Evolutionary conservation across 352 stramenopile species (phyloP).

Genomic region (Phytophthora palmivora): DNA sequence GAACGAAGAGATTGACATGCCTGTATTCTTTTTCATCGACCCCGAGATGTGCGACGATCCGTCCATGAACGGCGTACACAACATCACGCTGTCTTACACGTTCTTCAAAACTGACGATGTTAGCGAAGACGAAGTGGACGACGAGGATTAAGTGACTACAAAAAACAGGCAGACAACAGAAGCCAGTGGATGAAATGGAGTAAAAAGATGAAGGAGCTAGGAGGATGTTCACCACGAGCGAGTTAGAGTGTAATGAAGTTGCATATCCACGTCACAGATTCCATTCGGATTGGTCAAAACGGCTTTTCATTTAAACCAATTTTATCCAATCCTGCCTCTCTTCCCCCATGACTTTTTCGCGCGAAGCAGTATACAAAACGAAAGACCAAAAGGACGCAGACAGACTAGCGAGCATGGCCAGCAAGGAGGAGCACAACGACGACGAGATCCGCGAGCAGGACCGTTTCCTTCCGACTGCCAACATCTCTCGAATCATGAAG

Average conservation of each 20-base stretch:
- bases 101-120: slow-evolving; percentile 98
- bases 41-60: slow-evolving; percentile 98
- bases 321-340: slow-evolving; percentile 14
- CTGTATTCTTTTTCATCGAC: slow-evolving; percentile 99
- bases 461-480: slow-evolving; percentile 98
- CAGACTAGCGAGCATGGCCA: slow-evolving; percentile 53
- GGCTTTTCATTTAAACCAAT: not conserved
- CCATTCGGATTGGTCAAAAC: slow-evolving; percentile 9
- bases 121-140: slow-evolving; percentile 89
- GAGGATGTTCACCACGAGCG: slow-evolving; percentile 1
- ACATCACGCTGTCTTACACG: slow-evolving; percentile 98
- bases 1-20: slow-evolving; percentile 99
- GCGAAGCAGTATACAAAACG: slow-evolving; percentile 24
- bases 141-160: slow-evolving; percentile 50
- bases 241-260: slow-evolving; percentile 18
- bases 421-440: slow-evolving; percentile 88
- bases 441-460: slow-evolving; percentile 96
- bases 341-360: slow-evolving; percentile 13
- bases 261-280: slow-evolving; percentile 23
- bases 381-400: slow-evolving; percentile 15
- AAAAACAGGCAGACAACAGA: not conserved
- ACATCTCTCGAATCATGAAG: slow-evolving; percentile 99
- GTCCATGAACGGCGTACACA: slow-evolving; percentile 95
- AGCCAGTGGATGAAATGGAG: slow-evolving; percentile 1
- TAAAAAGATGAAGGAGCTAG: not conserved